Evolutionary conservation across 2,329 filamentous ascomycete genomes (phyloP), one percentile per base, ranked within the genome.

Genomic region (Sporothrix inflata): DNA sequence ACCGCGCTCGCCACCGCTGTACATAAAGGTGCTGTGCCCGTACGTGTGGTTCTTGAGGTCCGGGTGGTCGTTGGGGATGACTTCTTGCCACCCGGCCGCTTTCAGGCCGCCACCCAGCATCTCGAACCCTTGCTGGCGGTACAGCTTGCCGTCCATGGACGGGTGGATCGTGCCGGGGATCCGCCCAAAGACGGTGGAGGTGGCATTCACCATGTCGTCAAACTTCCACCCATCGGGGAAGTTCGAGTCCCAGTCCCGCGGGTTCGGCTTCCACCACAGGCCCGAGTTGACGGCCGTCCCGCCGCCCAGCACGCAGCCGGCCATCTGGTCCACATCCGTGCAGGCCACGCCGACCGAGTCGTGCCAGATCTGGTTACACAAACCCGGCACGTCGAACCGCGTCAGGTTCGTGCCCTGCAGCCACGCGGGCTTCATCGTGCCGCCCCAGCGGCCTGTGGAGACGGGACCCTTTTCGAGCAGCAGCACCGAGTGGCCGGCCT

Each of bases 171-270:
- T 93, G 42, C 91, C 91, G 0, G 90, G 90, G 74, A 93, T 93
- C n/a, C 90, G 86, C 47, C 84, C 82, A 78, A 93, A 94, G 7
- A 91, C 88, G 55, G 88, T 86, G 38, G 86, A 81, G 6, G 89
- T 87, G 1, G 91, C 87, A 30, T 82, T 78, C 73, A 82, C 81
- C 78, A 93, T 86, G 75, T 93, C 90, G 6, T 81, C 78, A 21
- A 88, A 85, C 79, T 91, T 89, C 92, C 92, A 94, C 40, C 91
- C 91, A 1, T 82, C 75, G 0, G 92, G 92, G 82, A 92, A 94
- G 79, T 91, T 91, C 78, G 87, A 85, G 78, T 94, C 89, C 83
- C 91, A 94, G 78, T 94, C 92, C 8, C 82, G 79, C 5, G 86
- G 84, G 73, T 90, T 87, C 0, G 91, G 87, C 82, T 87, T 89